Conservation (phyloP, 75 land plant species). For the Cupressus sempervirens region DNA sequence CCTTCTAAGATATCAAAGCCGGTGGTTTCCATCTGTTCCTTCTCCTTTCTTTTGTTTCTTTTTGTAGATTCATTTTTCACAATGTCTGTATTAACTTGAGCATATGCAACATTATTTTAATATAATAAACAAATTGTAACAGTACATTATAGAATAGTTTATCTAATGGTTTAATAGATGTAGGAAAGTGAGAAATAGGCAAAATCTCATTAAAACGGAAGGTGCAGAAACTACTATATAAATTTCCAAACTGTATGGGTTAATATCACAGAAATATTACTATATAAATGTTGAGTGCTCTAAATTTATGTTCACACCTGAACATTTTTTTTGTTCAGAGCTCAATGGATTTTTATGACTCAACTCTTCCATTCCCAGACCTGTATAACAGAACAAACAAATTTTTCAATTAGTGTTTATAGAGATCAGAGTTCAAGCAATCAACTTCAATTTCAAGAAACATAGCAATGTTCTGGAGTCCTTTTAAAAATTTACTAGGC, state of each 20-base stretch:
- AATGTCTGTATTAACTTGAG: slow-evolving; percentile 4
- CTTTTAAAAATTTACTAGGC: not conserved
- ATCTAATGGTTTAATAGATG: not conserved
- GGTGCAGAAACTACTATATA: not conserved
- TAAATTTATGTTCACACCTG: not conserved
- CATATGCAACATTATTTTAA: not conserved
- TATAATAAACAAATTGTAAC: not conserved
- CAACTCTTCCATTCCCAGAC: not conserved
- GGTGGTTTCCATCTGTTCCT: slow-evolving; percentile 15
- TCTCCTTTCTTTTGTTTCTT: slow-evolving; percentile 9
- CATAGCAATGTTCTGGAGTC: not conserved
- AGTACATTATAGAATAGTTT: not conserved
- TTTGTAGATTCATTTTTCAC: not conserved
- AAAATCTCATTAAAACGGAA: not conserved
- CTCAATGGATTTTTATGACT: not conserved
- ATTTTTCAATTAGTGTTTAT: not conserved
- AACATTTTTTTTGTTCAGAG: not conserved
- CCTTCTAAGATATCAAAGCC: slow-evolving; percentile 12
- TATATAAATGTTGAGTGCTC: not conserved
- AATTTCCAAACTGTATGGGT: not conserved
- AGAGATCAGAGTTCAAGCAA: not conserved
- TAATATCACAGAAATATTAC: not conserved
- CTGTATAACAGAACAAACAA: not conserved
- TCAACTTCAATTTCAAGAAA: not conserved
- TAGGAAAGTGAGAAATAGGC: not conserved